Base-by-base conservation (phyloP, 768 basidiomycete species). In the Tulasnella calospora region DNA sequence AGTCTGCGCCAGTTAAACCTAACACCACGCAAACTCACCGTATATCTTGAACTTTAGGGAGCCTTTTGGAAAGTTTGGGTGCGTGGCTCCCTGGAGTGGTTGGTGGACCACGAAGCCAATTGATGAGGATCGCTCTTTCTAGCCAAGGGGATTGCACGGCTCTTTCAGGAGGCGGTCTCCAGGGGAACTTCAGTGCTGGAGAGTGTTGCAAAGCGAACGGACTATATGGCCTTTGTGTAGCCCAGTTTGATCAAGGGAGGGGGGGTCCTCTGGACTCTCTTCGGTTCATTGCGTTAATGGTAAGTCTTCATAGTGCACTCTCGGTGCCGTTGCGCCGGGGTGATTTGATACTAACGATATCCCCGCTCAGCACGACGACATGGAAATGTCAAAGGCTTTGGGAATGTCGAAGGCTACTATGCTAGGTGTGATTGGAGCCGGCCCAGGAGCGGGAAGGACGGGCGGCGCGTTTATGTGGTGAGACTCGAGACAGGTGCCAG, bases 31-130 rank as follows among this genome's bases (percentile, higher is more conserved):
- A 40, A 40, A 36, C 71, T 72, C 13, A 72, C 71, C 23, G 1
- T 3, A 9, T 0, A 27, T 19, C 35, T 13, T 17, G 13, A 35
- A 12, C 27, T 35, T 13, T 67, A n/a, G 71, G 38, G 71, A 72
- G n/a, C 71, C 71, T 40, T 72, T 72, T 40, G 71, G 71, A 12
- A 72, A 46, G 71, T 40, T 40, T n/a, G 71, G 71, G 71, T 72
- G 36, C 38, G 71, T 72, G 30, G 21, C 6, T 46, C 1, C 6
- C 17, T 15, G 2, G 12, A 46, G 35, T 13, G 21, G 51, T 3
- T 23, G 2, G 23, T 19, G 33, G n/a, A n/a, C 38, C 36, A 6
- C 21, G 38, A 72, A 21, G 21, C 38, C 27, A 19, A 23, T 1
- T 33, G 36, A 30, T n/a, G 19, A 36, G 8, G 36, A 72, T 27